These are phyloP conservation scores for Leccinum insolens DNA, from an alignment of 1,284 basidiomycete genomes.

Conservation along the genomic window DNA sequence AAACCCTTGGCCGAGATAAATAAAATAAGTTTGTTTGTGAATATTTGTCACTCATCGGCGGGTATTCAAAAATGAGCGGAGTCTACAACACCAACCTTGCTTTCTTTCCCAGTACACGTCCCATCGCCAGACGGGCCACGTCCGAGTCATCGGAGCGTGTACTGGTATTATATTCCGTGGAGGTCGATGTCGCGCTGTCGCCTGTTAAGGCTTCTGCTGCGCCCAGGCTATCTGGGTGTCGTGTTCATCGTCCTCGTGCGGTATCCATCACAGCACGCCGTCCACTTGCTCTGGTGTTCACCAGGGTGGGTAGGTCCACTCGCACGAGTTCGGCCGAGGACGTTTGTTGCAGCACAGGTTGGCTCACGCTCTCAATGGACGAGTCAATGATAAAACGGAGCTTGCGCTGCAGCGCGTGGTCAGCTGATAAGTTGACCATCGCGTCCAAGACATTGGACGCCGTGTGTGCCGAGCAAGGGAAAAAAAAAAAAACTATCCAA, in stretches of 20 bases:
- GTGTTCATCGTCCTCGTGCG: not conserved
- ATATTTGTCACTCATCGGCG: not conserved
- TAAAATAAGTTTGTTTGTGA: not conserved
- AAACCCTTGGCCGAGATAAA: not conserved
- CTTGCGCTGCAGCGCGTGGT: not conserved
- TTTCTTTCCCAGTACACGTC: not conserved
- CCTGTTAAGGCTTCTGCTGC: not conserved
- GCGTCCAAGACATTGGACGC: not conserved
- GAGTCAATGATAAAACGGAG: not conserved
- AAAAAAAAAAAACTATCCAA: too few species aligned
- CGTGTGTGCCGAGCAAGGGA: not conserved
- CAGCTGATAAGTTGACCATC: not conserved
- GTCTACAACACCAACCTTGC: not conserved
- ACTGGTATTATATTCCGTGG: not conserved
- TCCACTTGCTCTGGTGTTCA: not conserved
- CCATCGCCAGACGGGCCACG: not conserved
- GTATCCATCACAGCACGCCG: not conserved
- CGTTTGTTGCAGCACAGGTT: not conserved
- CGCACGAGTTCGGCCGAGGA: not conserved
- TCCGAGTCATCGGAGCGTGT: not conserved
- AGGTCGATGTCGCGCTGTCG: not conserved
- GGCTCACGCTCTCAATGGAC: not conserved
- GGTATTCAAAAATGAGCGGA: not conserved
- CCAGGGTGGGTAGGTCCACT: not conserved
- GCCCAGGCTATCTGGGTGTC: not conserved